Conservation (phyloP, 257 asterid species). For the Coffea eugenioides region DNA sequence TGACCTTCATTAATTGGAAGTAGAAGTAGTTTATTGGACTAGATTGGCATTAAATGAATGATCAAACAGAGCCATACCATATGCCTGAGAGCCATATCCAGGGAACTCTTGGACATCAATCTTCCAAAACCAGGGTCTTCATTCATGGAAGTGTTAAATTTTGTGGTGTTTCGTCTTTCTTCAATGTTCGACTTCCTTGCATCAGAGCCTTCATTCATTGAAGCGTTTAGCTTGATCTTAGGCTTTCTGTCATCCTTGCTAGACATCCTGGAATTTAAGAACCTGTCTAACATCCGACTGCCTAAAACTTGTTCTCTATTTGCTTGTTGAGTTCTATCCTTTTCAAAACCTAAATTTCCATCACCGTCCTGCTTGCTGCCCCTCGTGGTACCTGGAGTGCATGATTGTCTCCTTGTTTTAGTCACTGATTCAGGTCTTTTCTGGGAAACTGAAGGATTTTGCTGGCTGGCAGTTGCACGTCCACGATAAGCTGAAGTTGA, state of each 20-base stretch:
- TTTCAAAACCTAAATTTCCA: constrained; percentile 17
- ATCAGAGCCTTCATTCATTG: constrained; percentile 49
- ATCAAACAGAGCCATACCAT: constrained; percentile 14
- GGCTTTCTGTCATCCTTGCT: constrained; percentile 31
- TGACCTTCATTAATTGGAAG: background rate
- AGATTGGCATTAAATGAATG: background rate
- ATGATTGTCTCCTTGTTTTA: constrained; percentile 40
- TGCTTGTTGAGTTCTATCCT: constrained; percentile 22
- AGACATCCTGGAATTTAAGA: constrained; percentile 58
- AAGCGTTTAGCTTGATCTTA: constrained; percentile 39
- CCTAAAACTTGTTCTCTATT: constrained; percentile 55
- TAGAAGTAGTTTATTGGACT: background rate
- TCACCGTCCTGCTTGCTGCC: constrained; percentile 42
- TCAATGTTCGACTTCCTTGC: constrained; percentile 29
- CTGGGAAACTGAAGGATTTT: constrained; percentile 19
- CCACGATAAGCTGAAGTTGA: constrained; percentile 51
- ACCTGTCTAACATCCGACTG: constrained; percentile 73
- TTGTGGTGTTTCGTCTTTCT: constrained; percentile 31
- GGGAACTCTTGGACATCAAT: constrained; percentile 46
- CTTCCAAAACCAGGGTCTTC: constrained; percentile 62
- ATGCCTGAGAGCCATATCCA: constrained; percentile 41
- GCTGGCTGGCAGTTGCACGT: constrained; percentile 28
- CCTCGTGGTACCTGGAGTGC: constrained; percentile 56
- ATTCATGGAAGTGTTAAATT: constrained; percentile 42
- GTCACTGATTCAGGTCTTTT: constrained; percentile 20